These are phyloP conservation scores for Pseudogymnoascus destructans DNA, from an alignment of 2,329 filamentous ascomycete genomes.

Conservation along the genomic window DNA sequence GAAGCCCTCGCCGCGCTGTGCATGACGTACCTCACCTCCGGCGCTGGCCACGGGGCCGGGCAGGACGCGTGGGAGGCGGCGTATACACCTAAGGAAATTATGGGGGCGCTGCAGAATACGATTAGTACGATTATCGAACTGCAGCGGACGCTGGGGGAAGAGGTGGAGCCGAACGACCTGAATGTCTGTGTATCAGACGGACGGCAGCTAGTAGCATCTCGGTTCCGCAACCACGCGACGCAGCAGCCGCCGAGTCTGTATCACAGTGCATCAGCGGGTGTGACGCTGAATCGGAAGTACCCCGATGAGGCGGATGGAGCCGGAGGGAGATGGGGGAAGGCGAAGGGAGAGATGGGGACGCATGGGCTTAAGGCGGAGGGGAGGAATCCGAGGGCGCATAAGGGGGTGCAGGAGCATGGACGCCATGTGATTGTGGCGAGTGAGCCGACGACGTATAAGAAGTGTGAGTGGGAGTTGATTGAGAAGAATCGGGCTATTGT, in stretches of 20 bases:
- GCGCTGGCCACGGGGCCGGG: constrained; percentile 17
- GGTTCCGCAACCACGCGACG: constrained; percentile 38
- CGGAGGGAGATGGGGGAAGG: constrained; percentile 26
- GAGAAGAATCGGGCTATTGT: constrained; percentile 33
- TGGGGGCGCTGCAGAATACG: constrained; percentile 30
- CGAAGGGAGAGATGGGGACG: constrained; percentile 13
- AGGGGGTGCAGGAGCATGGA: constrained; percentile 31
- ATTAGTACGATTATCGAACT: constrained; percentile 33
- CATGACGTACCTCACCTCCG: constrained; percentile 22
- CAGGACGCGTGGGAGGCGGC: constrained; percentile 29
- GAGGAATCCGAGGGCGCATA: constrained; percentile 21
- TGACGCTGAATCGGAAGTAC: constrained; percentile 39
- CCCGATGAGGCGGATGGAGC: constrained; percentile 33
- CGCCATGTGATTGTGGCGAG: constrained; percentile 40
- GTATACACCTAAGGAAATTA: constrained; percentile 32
- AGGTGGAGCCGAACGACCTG: constrained; percentile 34
- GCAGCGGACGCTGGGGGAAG: constrained; percentile 31
- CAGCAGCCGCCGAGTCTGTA: constrained; percentile 40
- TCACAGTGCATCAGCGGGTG: constrained; percentile 36
- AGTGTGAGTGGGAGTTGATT: constrained; percentile 38
- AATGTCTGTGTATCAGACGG: constrained; percentile 42
- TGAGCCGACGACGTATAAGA: constrained; percentile 40
- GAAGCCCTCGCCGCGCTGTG: constrained; percentile 37
- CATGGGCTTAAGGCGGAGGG: constrained; percentile 11
- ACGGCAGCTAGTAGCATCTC: constrained; percentile 34